phyloP scores from a whole-genome alignment of 2,329 filamentous ascomycete species.

The Neofusicoccum ribis region DNA sequence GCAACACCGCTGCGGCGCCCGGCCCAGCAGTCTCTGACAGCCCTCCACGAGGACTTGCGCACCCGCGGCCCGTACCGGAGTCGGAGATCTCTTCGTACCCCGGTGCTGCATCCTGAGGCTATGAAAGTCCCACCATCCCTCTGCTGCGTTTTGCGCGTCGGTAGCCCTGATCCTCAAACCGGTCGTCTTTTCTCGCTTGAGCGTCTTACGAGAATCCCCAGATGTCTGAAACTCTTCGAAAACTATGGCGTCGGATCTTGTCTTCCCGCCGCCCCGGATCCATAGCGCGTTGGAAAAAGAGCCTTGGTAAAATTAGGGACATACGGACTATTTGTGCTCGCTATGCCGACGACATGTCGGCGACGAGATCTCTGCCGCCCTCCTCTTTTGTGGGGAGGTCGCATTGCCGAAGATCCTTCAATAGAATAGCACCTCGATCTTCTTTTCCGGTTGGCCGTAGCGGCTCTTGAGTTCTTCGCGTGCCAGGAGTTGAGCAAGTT shows the following conservation, averaged over 20 bases:
- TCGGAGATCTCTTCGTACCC: background rate
- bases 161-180: slow-evolving; percentile 7
- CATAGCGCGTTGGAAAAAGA: background rate
- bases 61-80: slow-evolving; percentile 5
- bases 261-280: background rate
- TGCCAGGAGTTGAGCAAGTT: slow-evolving; percentile 73
- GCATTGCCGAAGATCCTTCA: slow-evolving; percentile 5
- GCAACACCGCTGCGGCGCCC: background rate
- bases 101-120: slow-evolving; percentile 1
- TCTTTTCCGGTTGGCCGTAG: slow-evolving; percentile 49
- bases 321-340: background rate
- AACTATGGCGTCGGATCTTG: slow-evolving; percentile 7
- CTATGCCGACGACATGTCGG: background rate
- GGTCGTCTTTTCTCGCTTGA: background rate
- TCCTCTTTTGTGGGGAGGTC: background rate
- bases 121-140: slow-evolving; percentile 2
- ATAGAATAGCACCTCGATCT: slow-evolving; percentile 21
- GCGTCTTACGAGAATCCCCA: slow-evolving; percentile 7
- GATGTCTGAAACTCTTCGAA: slow-evolving; percentile 13
- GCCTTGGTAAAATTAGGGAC: background rate
- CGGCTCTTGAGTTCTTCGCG: slow-evolving; percentile 69
- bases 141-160: slow-evolving; percentile 9
- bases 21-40: background rate
- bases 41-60: slow-evolving; percentile 1
- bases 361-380: background rate